Percentiles rank a stretch among this genome's conserved stretches.
These are phyloP conservation scores for Pythium guiyangense DNA, from an alignment of 352 stramenopile species.

Conservation along the genomic window DNA sequence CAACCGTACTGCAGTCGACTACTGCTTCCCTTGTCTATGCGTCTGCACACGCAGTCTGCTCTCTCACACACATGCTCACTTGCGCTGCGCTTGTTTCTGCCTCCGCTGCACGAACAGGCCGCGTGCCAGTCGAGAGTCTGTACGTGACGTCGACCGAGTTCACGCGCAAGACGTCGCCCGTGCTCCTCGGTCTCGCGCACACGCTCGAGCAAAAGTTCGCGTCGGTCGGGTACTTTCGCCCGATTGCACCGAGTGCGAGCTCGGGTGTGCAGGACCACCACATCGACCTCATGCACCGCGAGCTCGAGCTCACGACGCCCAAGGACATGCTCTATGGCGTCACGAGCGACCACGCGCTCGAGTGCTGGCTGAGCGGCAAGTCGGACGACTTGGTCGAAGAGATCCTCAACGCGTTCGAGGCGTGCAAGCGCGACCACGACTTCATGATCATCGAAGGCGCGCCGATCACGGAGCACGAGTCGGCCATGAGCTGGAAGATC, in stretches of 20 bases:
- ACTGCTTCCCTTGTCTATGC: too few relatives aligned
- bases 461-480: slow-evolving; percentile 58
- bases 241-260: slow-evolving; percentile 41
- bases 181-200: slow-evolving; percentile 62
- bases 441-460: slow-evolving; percentile 86
- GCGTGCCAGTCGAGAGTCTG: slow-evolving; percentile 49
- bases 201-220: slow-evolving; percentile 72
- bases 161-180: slow-evolving; percentile 55
- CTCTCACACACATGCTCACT: neutral
- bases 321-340: slow-evolving; percentile 53
- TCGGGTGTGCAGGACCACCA: slow-evolving; percentile 50
- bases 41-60: too few relatives aligned
- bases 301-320: slow-evolving; percentile 44
- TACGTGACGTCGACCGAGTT: slow-evolving; percentile 70
- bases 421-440: slow-evolving; percentile 51
- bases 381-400: slow-evolving; percentile 64
- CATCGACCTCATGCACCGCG: slow-evolving; percentile 58
- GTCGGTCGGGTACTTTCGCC: slow-evolving; percentile 74
- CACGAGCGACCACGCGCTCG: slow-evolving; percentile 45
- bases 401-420: slow-evolving; percentile 62
- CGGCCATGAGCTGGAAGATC: slow-evolving; percentile 74
- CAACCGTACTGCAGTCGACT: neutral
- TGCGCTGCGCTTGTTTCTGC: too few relatives aligned
- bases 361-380: slow-evolving; percentile 50
- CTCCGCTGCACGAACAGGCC: too few relatives aligned